A percentile compares a stretch with the other conserved stretches of the same genome.
phyloP scores from a whole-genome alignment of 1,284 basidiomycete genomes.

The Pseudozyma thailandica region DNA sequence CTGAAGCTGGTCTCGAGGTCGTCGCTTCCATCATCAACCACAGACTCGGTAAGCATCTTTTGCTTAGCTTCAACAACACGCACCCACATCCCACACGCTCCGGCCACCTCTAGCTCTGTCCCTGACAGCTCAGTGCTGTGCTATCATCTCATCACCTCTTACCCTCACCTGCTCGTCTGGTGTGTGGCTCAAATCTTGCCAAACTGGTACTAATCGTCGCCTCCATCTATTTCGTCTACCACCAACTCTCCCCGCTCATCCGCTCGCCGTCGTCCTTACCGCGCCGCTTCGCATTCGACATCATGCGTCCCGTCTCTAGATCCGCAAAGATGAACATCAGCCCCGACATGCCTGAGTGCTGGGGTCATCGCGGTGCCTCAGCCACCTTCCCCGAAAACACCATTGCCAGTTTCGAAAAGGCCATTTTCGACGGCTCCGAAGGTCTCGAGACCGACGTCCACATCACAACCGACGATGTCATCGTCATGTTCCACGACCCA shows the following conservation, averaged over 20 bases:
- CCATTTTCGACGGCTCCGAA: conserved; percentile 65
- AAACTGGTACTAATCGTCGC: conserved; percentile 37
- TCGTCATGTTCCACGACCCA: conserved; percentile 96
- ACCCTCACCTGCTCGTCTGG: conserved; percentile 15
- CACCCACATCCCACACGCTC: not conserved
- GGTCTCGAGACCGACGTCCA: conserved; percentile 82
- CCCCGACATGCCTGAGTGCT: conserved; percentile 60
- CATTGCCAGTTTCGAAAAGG: conserved; percentile 64
- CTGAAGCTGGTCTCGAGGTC: conserved; percentile 18
- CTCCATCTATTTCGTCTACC: conserved; percentile 32
- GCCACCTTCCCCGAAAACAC: conserved; percentile 68
- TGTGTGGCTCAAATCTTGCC: conserved; percentile 12
- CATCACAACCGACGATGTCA: conserved; percentile 86
- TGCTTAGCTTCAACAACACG: conserved; percentile 7
- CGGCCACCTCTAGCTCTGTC: too few relatives aligned
- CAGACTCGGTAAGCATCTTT: conserved; percentile 22
- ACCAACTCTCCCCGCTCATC: conserved; percentile 4
- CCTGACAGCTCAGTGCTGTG: conserved; percentile 5
- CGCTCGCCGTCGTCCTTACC: not conserved
- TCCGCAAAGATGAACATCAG: conserved; percentile 49
- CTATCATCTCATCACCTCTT: conserved; percentile 6
- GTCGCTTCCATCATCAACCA: conserved; percentile 3
- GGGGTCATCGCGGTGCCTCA: conserved; percentile 67
- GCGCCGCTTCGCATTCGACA: conserved; percentile 5
- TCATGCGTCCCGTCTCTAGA: conserved; percentile 58